Evolutionary conservation across 2,329 filamentous ascomycete genomes (phyloP).

Genomic region (Aureobasidium subglaciale): DNA sequence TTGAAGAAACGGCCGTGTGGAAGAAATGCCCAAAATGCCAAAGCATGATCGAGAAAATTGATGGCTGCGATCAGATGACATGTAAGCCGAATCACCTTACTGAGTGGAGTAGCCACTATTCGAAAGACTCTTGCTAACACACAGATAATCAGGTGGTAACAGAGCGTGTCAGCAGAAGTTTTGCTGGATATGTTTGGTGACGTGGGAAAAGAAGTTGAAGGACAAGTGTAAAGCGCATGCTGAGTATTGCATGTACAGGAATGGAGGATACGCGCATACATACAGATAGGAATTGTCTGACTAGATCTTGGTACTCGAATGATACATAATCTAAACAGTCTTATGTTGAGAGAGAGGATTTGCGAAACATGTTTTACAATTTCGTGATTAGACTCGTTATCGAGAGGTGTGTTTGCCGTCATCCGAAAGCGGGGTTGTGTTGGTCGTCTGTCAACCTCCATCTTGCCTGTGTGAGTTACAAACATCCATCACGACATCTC

Average conservation of each 20-base stretch:
- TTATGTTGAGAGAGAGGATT: too few relatives aligned
- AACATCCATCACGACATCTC: too few relatives aligned
- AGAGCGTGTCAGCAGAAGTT: slow-evolving; percentile 33
- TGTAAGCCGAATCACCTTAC: slow-evolving; percentile 19
- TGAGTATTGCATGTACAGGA: neutral
- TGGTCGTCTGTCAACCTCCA: too few relatives aligned
- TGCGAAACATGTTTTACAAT: too few relatives aligned
- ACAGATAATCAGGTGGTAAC: slow-evolving; percentile 15
- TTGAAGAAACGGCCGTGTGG: neutral
- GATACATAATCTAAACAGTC: too few relatives aligned
- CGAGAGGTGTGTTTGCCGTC: too few relatives aligned
- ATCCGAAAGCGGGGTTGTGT: too few relatives aligned
- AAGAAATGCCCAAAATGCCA: neutral
- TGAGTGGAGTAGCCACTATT: neutral
- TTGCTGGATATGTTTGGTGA: slow-evolving; percentile 33
- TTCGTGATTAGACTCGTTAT: too few relatives aligned
- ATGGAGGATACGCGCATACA: neutral
- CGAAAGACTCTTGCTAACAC: neutral
- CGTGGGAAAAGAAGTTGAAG: slow-evolving; percentile 19
- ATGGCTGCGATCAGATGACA: slow-evolving; percentile 37
- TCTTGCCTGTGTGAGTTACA: too few relatives aligned
- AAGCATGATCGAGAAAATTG: slow-evolving; percentile 14
- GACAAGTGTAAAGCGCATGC: neutral
- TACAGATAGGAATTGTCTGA: too few relatives aligned
- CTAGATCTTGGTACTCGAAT: too few relatives aligned